phyloP scores from a whole-genome alignment of 2,329 filamentous ascomycete genomes.

The Aspergillus sp. region DNA sequence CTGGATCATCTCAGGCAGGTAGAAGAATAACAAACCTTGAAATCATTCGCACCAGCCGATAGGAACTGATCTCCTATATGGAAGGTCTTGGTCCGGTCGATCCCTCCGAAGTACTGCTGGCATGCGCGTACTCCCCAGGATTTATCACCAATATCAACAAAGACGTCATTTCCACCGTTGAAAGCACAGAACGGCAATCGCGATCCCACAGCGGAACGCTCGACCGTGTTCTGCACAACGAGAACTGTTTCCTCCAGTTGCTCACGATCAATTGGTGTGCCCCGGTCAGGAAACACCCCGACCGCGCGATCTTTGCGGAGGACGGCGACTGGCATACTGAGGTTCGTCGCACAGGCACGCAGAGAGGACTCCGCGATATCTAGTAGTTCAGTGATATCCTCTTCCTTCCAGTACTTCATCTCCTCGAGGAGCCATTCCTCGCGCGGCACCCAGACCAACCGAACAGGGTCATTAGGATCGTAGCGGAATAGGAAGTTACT shows the following conservation, averaged over 20 bases:
- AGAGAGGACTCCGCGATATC: constrained; percentile 83
- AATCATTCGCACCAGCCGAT: constrained; percentile 92
- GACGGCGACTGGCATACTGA: constrained; percentile 71
- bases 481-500: constrained; percentile 92
- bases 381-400: constrained; percentile 71
- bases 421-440: constrained; percentile 56
- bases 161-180: constrained; percentile 94
- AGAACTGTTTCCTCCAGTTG: constrained; percentile 92
- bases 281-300: constrained; percentile 62
- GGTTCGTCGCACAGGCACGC: constrained; percentile 68
- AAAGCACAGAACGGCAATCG: constrained; percentile 90
- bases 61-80: constrained; percentile 96
- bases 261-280: constrained; percentile 68
- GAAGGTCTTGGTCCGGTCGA: constrained; percentile 71
- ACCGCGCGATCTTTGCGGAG: constrained; percentile 85
- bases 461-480: constrained; percentile 55
- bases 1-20: background rate
- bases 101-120: constrained; percentile 77
- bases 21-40: constrained; percentile 55
- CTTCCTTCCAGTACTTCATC: constrained; percentile 46
- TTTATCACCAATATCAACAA: constrained; percentile 98
- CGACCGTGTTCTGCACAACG: constrained; percentile 85
- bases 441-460: constrained; percentile 58
- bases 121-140: constrained; percentile 90
- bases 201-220: constrained; percentile 64